Conservation (phyloP, 345 rosid species). For the Salix exigua region DNA sequence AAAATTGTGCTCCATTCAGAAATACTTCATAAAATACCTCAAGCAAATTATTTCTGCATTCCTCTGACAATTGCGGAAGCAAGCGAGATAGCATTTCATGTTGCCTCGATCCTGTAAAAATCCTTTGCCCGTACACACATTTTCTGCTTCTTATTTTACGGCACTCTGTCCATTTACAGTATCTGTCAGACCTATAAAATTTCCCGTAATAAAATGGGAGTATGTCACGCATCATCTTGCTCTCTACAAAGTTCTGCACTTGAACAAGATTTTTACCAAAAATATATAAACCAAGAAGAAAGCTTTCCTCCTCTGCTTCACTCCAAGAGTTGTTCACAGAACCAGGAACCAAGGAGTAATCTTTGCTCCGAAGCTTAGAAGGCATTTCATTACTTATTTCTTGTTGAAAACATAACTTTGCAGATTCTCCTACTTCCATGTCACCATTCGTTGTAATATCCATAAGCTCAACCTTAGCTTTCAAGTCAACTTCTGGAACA, state of each 20-base stretch:
- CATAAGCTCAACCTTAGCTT: constrained; percentile 16
- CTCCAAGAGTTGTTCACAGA: constrained; percentile 44
- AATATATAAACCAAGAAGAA: constrained; percentile 69
- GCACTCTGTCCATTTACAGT: constrained; percentile 62
- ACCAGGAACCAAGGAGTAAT: constrained; percentile 42
- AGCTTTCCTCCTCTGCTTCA: constrained; percentile 39
- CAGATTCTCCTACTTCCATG: constrained; percentile 6
- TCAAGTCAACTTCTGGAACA: constrained; percentile 1
- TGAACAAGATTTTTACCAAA: constrained; percentile 60
- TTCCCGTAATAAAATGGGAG: constrained; percentile 64
- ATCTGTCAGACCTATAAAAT: constrained; percentile 53
- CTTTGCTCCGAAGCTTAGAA: constrained; percentile 11
- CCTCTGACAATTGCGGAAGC: constrained; percentile 43
- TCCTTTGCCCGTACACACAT: constrained; percentile 48
- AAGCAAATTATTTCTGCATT: constrained; percentile 37
- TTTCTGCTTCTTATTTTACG: constrained; percentile 48
- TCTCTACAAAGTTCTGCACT: constrained; percentile 54
- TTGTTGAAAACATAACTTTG: constrained; percentile 11
- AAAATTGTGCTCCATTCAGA: background rate
- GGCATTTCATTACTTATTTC: constrained; percentile 17
- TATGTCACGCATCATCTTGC: constrained; percentile 54
- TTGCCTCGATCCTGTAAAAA: constrained; percentile 68
- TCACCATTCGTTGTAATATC: constrained; percentile 8
- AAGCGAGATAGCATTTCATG: constrained; percentile 59
- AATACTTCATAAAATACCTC: constrained; percentile 42